A percentile compares a stretch with the other conserved stretches of the same genome.
Evolutionary conservation across 257 asterid genomes (phyloP).

Genomic region (Solanum corneliomulleri): DNA sequence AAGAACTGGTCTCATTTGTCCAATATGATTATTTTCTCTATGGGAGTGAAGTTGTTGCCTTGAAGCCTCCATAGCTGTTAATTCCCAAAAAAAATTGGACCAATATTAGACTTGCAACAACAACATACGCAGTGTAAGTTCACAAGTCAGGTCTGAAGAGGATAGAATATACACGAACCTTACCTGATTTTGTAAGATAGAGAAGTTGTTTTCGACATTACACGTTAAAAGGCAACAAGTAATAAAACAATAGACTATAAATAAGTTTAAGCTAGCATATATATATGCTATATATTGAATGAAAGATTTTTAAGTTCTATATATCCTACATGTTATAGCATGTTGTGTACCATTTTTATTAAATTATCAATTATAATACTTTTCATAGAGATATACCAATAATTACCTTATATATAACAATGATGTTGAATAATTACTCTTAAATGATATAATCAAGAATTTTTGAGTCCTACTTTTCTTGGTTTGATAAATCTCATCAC

Average conservation of each 20-base stretch:
- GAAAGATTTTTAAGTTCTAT: not conserved
- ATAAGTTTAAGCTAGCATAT: not conserved
- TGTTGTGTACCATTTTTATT: not conserved
- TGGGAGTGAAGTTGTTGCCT: slow-evolving; percentile 68
- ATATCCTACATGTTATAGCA: not conserved
- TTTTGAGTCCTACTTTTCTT: not conserved
- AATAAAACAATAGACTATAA: not conserved
- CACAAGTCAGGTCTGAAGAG: not conserved
- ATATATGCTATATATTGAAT: not conserved
- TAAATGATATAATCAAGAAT: not conserved
- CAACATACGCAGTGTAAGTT: not conserved
- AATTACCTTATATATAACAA: not conserved
- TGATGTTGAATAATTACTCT: not conserved
- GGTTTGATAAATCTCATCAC: not conserved
- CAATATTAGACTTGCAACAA: not conserved
- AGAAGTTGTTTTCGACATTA: not conserved
- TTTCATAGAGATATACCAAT: not conserved
- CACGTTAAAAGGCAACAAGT: not conserved
- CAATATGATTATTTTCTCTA: slow-evolving; percentile 22
- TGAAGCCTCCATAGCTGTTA: slow-evolving; percentile 80
- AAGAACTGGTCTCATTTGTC: slow-evolving; percentile 46
- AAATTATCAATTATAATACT: not conserved
- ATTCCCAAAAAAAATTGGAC: not conserved
- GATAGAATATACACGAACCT: not conserved
- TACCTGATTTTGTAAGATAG: not conserved